Conservation (phyloP, 164 flowering plant species). For the Echeveria elegans region DNA sequence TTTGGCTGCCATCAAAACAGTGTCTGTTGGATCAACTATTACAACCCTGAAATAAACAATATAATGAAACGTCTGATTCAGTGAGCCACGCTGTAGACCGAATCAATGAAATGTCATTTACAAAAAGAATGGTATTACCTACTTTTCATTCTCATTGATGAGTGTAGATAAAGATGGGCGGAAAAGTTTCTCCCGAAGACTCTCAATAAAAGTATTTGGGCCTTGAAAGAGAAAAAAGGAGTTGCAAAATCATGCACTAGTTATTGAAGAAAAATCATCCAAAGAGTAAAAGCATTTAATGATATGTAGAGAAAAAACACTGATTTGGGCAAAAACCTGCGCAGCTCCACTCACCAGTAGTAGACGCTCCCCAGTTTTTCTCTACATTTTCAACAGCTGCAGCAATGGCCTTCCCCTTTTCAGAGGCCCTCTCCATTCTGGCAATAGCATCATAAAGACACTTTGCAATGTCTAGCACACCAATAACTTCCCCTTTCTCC, state of each 20-base stretch:
- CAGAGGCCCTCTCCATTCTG: constrained; percentile 97
- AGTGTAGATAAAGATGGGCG: constrained; percentile 84
- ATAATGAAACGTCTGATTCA: background rate
- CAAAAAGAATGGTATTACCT: constrained; percentile 59
- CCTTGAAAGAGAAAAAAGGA: constrained; percentile 31
- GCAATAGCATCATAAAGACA: constrained; percentile 99
- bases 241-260: background rate
- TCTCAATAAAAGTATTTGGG: constrained; percentile 79
- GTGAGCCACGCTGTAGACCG: background rate
- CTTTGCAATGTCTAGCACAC: constrained; percentile 94
- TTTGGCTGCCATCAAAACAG: constrained; percentile 66
- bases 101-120: background rate
- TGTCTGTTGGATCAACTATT: constrained; percentile 67
- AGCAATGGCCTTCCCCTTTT: constrained; percentile 98
- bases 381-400: constrained; percentile 99
- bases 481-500: constrained; percentile 95
- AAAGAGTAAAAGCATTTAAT: background rate
- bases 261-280: background rate
- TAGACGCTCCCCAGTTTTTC: constrained; percentile 78
- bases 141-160: constrained; percentile 90
- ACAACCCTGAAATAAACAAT: constrained; percentile 46
- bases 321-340: background rate
- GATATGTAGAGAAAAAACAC: background rate
- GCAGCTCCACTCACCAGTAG: constrained; percentile 48
- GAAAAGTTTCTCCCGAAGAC: constrained; percentile 82